phyloP scores from a whole-genome alignment of 2,329 filamentous ascomycete genomes.

The Colletotrichum plurivorum region DNA sequence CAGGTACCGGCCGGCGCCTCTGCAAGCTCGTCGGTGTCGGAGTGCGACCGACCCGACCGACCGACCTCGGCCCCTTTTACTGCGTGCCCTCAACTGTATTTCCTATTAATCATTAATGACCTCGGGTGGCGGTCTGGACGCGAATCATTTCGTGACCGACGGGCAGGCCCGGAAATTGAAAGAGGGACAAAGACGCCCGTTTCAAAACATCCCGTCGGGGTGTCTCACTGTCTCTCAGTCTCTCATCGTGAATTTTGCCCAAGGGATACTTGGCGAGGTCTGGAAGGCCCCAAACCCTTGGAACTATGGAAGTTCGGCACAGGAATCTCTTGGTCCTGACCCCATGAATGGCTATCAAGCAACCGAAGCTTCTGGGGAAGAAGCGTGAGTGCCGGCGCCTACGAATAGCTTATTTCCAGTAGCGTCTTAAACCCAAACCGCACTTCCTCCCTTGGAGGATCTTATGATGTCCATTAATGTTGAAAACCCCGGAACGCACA shows the following conservation, averaged over 20 bases:
- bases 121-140: slow-evolving; percentile 7
- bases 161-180: slow-evolving; percentile 14
- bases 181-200: no score
- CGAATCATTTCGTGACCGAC: not conserved
- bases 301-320: slow-evolving; percentile 22
- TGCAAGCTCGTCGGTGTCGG: not conserved
- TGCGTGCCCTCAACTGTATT: not conserved
- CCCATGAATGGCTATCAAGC: not conserved
- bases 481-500: not conserved
- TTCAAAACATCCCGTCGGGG: not conserved
- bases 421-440: not conserved
- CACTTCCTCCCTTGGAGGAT: not conserved
- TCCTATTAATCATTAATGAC: no score
- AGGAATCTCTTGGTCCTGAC: slow-evolving; percentile 5
- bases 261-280: not conserved
- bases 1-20: no score
- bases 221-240: no score
- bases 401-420: slow-evolving; percentile 6
- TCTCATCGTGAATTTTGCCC: not conserved
- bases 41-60: not conserved
- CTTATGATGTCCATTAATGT: not conserved
- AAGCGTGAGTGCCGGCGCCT: slow-evolving; percentile 8
- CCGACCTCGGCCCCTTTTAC: not conserved
- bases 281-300: not conserved
- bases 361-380: slow-evolving; percentile 13